Base-by-base conservation (phyloP, 2,329 filamentous ascomycete species). In the Diplodia mutila region DNA sequence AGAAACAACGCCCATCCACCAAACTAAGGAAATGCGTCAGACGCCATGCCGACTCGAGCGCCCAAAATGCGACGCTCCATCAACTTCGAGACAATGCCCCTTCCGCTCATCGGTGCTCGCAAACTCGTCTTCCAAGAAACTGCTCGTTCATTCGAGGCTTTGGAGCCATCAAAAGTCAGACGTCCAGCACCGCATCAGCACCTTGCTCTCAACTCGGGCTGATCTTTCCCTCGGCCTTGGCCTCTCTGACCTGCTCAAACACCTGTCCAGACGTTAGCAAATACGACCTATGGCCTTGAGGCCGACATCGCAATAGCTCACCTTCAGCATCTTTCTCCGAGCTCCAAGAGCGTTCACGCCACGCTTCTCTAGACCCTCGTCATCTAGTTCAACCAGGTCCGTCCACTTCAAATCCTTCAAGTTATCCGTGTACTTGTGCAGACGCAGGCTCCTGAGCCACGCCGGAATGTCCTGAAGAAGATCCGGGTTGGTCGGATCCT, bases 361-460 rank as follows among this genome's bases (percentile, higher is more conserved):
- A 64, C 93, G 90, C 29, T 93, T 91, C 81, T 98, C 94, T 70
- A 99, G 84, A 59, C 92, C 94, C 76, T 94, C 94, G 73, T 99
- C 95, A 75, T 97, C 93, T 73, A 99, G 84, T 79, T 95, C 91
- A 69, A 99, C 84, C 73, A 99, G 82, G 65, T 99, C 95, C 32
- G 90, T 91, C 95, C 95, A 99, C 75, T 95, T 93, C 85, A 98
- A 88, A 76, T 98, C 94, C 82, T 98, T 99, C 71, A 99, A 83
- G 73, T 98, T 96, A 73, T 99, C 95, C 11, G 95, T 99, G 81
- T 99, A 99, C 84, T 99, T 99, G 85, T 99, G 95, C 74, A 99
- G 85, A 69, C 95, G 89, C 77, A 98, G 86, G 79, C 93, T 97
- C 77, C 95, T 89, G 75, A 99, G 87, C 95, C 95, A 99, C 78